phyloP scores from a whole-genome alignment of 139 green algal genomes.

The Choricystis sp. region DNA sequence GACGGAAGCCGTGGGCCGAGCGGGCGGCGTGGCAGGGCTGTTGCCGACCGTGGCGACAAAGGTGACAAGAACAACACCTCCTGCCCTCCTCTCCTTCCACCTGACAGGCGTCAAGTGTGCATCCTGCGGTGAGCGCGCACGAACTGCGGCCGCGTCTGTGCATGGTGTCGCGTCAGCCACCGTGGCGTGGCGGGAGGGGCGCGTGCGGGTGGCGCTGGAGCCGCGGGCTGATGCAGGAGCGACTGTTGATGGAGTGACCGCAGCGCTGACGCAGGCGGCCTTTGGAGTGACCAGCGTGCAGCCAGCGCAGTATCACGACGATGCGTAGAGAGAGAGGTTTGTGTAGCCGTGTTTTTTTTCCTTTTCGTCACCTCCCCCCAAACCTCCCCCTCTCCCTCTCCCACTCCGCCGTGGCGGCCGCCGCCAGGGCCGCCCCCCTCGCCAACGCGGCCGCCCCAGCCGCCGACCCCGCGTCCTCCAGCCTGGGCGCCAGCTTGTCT shows the following conservation, averaged over 20 bases:
- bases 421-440: neutral
- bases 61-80: neutral
- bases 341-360: no score
- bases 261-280: no score
- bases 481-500: neutral
- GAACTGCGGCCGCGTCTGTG: neutral
- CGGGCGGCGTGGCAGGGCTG: neutral
- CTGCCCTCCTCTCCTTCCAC: neutral
- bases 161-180: neutral
- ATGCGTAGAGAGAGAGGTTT: no score
- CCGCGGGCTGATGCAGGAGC: no score
- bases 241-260: no score
- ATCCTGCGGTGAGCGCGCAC: neutral
- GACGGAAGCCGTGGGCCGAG: neutral
- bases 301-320: no score
- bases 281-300: no score
- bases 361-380: no score
- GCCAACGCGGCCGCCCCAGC: neutral
- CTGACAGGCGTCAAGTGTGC: neutral
- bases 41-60: no score
- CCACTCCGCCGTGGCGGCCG: no score
- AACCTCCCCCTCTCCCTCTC: no score
- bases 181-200: neutral
- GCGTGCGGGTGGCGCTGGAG: neutral
- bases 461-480: neutral